These are phyloP conservation scores for Flammula alnicola DNA, from an alignment of 1,284 basidiomycete species.

Conservation along the genomic window DNA sequence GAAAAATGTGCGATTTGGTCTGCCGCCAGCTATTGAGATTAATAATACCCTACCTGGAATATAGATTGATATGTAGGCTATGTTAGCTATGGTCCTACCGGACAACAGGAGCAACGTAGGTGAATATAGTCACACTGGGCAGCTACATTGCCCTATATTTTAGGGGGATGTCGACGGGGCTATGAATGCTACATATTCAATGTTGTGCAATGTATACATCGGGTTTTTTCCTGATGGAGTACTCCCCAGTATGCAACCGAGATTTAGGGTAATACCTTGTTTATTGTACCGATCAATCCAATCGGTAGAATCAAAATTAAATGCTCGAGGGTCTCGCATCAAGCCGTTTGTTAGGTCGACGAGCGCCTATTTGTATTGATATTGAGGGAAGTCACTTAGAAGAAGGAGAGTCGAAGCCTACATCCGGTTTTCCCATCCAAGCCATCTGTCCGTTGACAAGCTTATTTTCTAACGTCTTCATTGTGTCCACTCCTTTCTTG, in stretches of 20 bases:
- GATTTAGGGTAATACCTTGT: slow-evolving; percentile 31
- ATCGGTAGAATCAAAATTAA: slow-evolving; percentile 29
- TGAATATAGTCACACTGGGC: no score
- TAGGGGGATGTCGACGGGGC: no score
- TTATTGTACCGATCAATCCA: slow-evolving; percentile 36
- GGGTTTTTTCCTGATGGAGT: no score
- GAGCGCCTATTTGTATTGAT: slow-evolving; percentile 26
- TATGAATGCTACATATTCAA: no score
- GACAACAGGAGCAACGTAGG: no score
- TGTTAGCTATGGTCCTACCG: no score
- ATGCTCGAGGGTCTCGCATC: slow-evolving; percentile 38
- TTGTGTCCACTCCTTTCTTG: slow-evolving; percentile 31
- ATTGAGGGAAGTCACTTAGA: background rate
- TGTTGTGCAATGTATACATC: no score
- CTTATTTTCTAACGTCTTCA: slow-evolving; percentile 25
- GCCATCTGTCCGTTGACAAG: slow-evolving; percentile 15
- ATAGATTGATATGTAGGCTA: no score
- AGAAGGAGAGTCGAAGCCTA: slow-evolving; percentile 1
- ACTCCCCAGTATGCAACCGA: background rate
- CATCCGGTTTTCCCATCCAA: slow-evolving; percentile 20
- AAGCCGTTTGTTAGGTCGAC: slow-evolving; percentile 34
- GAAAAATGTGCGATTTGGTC: no score
- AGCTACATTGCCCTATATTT: no score
- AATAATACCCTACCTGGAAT: no score
- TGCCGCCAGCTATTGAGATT: no score